Base-by-base conservation (phyloP, 306 rosid genomes). In the Cucumis melo region DNA sequence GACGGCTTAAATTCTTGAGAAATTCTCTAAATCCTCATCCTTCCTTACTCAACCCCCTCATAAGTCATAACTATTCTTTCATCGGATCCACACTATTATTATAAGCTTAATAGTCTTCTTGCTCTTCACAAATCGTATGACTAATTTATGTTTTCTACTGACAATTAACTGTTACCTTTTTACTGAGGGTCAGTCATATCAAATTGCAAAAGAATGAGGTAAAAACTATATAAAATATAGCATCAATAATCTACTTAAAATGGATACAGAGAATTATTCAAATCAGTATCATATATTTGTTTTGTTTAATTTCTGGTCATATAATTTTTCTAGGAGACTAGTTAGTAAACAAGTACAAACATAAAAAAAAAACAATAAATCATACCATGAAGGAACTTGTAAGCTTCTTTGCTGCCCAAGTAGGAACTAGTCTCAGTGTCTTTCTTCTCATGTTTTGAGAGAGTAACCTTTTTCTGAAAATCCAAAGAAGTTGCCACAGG, bases 381-480 rank as follows among this genome's bases (percentile, higher is more conserved):
- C 88, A 67, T 89, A 91, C 96, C 98, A 38, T 78, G 41, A 80
- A 88, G 86, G 79, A 86, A 84, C 75, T 75, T 82, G 82, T 84
- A 86, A 76, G 88, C 84, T 79, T 86, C 88, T n/a, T 84, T 82
- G 78, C 83, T 83, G 74, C 90, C 84, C 65, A 70, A 83, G 83
- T 81, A 78, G 78, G 80, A 80, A 83, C 75, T 80, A 32, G 32
- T 73, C 24, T 78, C 81, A 24, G 54, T 83, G 14, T 77, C 85
- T 74, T 88, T 85, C 81, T 83, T 76, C 80, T 89, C 89, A 68
- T 88, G 89, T 77, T 91, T 87, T 61, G 86, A 79, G 34, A 88
- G 85, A 75, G 97, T 93, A 79, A 90, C 67, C 84, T 93, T 93
- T 77, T 93, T 93, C 88, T 93, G 98, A 80, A 93, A 93, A 91